A percentile compares a stretch with the other conserved stretches of the same genome.
Conservation (phyloP, 176 grass and related monocot species). For the Eleusine indica region DNA sequence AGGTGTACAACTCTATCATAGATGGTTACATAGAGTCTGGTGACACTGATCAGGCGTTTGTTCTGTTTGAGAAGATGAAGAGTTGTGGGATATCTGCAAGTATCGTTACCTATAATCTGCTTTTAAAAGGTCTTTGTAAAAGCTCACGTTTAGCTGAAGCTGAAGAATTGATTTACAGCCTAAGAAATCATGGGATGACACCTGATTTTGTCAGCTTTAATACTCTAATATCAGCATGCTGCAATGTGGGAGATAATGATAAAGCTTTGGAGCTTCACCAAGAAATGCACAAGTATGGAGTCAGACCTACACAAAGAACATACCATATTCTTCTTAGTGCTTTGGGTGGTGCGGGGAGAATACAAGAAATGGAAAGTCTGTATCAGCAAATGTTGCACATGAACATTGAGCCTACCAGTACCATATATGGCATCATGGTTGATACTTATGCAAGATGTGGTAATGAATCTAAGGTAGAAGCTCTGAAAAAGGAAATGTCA, state of each 20-base stretch:
- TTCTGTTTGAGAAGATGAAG: constrained; percentile 54
- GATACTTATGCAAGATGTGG: constrained; percentile 48
- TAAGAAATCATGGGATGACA: constrained; percentile 43
- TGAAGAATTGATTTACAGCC: constrained; percentile 41
- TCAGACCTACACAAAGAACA: constrained; percentile 53
- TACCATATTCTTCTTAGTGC: constrained; percentile 47
- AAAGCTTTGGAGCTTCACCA: constrained; percentile 57
- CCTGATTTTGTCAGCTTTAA: constrained; percentile 68
- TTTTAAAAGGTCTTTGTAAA: constrained; percentile 64
- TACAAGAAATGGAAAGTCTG: constrained; percentile 54
- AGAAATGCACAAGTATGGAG: constrained; percentile 51
- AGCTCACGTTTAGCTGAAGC: constrained; percentile 54
- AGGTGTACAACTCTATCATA: constrained; percentile 63
- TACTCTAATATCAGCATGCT: constrained; percentile 63
- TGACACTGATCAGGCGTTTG: constrained; percentile 41
- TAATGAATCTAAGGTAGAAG: constrained; percentile 47
- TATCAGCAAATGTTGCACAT: constrained; percentile 58
- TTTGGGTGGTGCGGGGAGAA: constrained; percentile 46
- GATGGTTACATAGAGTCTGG: constrained; percentile 54
- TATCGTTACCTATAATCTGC: constrained; percentile 68
- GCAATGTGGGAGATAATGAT: constrained; percentile 44
- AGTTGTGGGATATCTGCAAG: constrained; percentile 52
- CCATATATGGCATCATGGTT: constrained; percentile 47
- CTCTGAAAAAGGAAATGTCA: constrained; percentile 51
- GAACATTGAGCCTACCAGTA: constrained; percentile 53